Percentiles rank a stretch among this genome's conserved stretches.
Conservation (phyloP, 176 grass and related monocot genomes). For the Chloris gayana region DNA sequence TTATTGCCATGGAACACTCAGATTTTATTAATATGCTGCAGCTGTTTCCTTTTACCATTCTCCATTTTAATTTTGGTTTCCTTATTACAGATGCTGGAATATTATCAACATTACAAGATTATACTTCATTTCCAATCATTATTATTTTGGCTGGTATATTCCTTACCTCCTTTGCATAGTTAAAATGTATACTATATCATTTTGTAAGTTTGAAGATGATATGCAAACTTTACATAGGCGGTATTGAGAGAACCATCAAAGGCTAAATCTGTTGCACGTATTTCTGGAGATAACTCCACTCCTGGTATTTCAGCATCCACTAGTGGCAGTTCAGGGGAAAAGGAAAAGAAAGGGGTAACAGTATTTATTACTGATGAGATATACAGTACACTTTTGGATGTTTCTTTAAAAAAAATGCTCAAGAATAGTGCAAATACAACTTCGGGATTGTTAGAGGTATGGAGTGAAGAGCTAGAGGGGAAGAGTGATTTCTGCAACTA, state of each 20-base stretch:
- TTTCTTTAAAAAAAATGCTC: conserved; percentile 92
- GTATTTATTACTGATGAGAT: conserved; percentile 83
- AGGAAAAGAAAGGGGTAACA: conserved; percentile 74
- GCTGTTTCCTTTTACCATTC: conserved; percentile 27
- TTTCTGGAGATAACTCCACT: conserved; percentile 61
- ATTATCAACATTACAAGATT: conserved; percentile 86
- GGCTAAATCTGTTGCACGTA: conserved; percentile 67
- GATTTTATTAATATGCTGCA: background rate
- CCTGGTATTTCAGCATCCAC: conserved; percentile 47
- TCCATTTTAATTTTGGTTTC: conserved; percentile 39
- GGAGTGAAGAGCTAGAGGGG: conserved; percentile 87
- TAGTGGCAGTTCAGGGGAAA: conserved; percentile 60
- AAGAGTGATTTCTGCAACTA: conserved; percentile 89
- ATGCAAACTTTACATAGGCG: conserved; percentile 52
- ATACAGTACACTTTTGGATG: conserved; percentile 77
- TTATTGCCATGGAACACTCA: conserved; percentile 7
- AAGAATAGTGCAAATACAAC: conserved; percentile 70
- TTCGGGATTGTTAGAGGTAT: conserved; percentile 72
- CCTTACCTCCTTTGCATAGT: conserved; percentile 25
- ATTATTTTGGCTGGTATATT: conserved; percentile 96
- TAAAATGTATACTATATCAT: conserved; percentile 17
- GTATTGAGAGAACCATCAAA: conserved; percentile 88
- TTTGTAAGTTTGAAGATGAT: conserved; percentile 38
- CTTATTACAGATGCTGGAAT: conserved; percentile 93
- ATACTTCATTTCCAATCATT: conserved; percentile 92